These are phyloP conservation scores for Penicillium polonicum DNA, from an alignment of 2,329 filamentous ascomycete species.

Conservation along the genomic window DNA sequence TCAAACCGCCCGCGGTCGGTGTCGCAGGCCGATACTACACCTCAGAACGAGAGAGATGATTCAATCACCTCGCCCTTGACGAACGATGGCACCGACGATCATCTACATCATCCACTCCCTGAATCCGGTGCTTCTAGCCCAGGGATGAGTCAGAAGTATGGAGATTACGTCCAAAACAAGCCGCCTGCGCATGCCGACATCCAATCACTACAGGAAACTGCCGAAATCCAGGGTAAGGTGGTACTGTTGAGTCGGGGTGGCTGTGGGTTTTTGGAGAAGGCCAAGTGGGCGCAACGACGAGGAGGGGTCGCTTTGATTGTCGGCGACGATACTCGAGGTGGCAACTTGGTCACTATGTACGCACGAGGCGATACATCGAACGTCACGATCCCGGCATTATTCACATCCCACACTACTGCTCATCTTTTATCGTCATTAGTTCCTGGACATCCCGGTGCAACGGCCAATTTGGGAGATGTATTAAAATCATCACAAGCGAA, in stretches of 20 bases:
- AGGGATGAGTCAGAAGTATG: conserved; percentile 34
- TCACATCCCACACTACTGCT: conserved; percentile 91
- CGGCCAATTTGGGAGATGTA: conserved; percentile 61
- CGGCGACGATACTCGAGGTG: conserved; percentile 86
- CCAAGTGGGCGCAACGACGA: conserved; percentile 91
- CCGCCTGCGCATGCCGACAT: conserved; percentile 74
- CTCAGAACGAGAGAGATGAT: conserved; percentile 20
- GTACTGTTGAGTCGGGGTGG: conserved; percentile 88
- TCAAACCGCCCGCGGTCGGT: conserved; percentile 26
- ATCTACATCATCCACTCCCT: conserved; percentile 64
- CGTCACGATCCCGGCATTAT: conserved; percentile 88
- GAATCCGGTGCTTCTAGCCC: conserved; percentile 42
- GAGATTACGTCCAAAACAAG: conserved; percentile 35
- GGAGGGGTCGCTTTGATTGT: conserved; percentile 89
- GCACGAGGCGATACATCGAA: conserved; percentile 95
- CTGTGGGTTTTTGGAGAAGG: conserved; percentile 95
- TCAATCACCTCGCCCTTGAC: conserved; percentile 30
- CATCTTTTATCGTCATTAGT: conserved; percentile 87
- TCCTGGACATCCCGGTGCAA: conserved; percentile 65
- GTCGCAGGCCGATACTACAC: conserved; percentile 22
- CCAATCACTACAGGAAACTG: conserved; percentile 83
- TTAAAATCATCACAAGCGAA: conserved; percentile 51
- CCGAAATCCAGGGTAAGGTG: conserved; percentile 90
- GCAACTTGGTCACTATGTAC: conserved; percentile 93
- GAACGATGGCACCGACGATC: conserved; percentile 81